Evolutionary conservation across 2,329 filamentous ascomycete genomes (phyloP), one percentile per base, ranked within the genome.

Genomic region (Pseudogymnoascus sp.): DNA sequence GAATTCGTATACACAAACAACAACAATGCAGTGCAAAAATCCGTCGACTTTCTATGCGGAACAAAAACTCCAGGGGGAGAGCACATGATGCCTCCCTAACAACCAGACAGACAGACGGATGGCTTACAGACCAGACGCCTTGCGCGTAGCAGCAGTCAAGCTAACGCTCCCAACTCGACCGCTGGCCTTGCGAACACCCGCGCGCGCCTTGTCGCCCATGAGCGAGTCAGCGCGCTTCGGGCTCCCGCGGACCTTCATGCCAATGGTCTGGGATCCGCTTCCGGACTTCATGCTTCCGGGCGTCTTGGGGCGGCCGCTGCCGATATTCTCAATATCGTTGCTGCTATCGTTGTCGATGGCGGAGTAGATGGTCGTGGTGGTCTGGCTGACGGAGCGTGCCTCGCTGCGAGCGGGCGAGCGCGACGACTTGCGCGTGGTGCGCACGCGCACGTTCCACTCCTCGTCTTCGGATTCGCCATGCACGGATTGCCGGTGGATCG

Each of bases 391-490:
- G 0, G 91, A 89, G 59, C 90, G 82, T 77, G 86, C 89, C 64
- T 86, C 84, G 60, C 74, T 82, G 64, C 78, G 83, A 36, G 61
- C 63, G 50, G 82, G 89, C 62, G 83, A 89, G 67, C 83, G 84
- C 18, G 83, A 89, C 40, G 78, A 78, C 77, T 87, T 90, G 69
- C 82, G 88, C 70, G 81, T 85, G 64, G 85, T 84, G 67, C 84
- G 84, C 81, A 91, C 86, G 60, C 91, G 88, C 53, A 96, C 77
- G 71, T 92, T 89, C 70, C 85, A 84, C 63, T 74, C 73, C 73
- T 96, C 91, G 71, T 96, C 91, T 65, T 96, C 92, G 18, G 88
- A 89, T 73, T 95, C 90, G 56, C 79, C 79, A 46, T 82, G 83
- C 16, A 82, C 81, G 12, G 85, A 87, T 42, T 83, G 81, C 36